Base-by-base conservation (phyloP, 768 basidiomycete genomes). In the Trametes punicea region DNA sequence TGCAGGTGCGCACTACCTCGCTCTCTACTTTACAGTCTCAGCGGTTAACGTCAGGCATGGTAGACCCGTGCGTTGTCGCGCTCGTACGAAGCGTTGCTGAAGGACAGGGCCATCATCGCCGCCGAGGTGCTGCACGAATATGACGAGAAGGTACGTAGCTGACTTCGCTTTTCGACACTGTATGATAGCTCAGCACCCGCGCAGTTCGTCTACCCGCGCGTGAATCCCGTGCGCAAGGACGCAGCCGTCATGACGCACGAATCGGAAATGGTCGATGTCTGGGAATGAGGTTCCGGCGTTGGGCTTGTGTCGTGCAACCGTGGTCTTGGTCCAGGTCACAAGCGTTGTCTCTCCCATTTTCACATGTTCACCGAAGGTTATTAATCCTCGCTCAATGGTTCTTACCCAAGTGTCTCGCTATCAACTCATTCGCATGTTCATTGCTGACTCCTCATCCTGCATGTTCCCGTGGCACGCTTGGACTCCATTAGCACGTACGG, bases 61-160 rank as follows among this genome's bases (percentile, higher is more conserved):
- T 29, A 89, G 84, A 64, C 82, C 44, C 75, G 81, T 49, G 71
- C 67, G 9, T 61, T 84, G 59, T 79, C 74, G 11, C 73, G 74
- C 48, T 78, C 81, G 42, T 93, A 87, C 70, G 79, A 80, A 31
- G 74, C 76, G 1, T 67, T 91, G 56, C 46, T 93, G 16, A 92
- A 89, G 66, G 91, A 93, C 73, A 82, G 78, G 61, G 81, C 78
- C 36, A 81, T 90, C 44, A 79, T 93, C 55, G 80, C 87, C 9
- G 80, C 86, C 2, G 91, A 93, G 66, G 88, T 92, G 16, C 77
- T 93, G 79, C 81, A 83, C 64, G 91, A 93, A 70, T 93, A 93
- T 64, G 88, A 93, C 59, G 75, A 83, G 68, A 82, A 81, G 71
- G 91, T 90, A 61, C 34, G 83, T 77, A 2, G 3, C 16, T 4